Percentiles rank a stretch among this genome's conserved stretches.
Evolutionary conservation across 805 yeast species (phyloP).

Genomic region (Pichia membranifaciens): DNA sequence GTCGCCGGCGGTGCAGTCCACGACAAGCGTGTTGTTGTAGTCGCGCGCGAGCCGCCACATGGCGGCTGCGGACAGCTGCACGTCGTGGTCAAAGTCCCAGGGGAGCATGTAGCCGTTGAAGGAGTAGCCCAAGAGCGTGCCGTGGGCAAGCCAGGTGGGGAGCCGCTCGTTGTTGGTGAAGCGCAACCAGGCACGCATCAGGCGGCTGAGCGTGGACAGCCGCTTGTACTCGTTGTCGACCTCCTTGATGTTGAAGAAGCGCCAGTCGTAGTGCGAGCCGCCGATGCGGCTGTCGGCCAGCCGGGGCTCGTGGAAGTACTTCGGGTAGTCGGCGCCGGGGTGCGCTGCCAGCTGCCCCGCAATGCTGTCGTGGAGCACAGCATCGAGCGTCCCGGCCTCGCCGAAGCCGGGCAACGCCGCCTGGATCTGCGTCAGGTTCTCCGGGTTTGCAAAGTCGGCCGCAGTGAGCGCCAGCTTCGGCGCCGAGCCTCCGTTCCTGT

Average conservation of each 20-base stretch:
- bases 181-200: conserved; percentile 47
- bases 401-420: not conserved
- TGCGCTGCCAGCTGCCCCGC: not conserved
- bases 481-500: not conserved
- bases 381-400: conserved; percentile 9
- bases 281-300: conserved; percentile 22
- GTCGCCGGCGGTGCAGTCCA: conserved; percentile 30
- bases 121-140: conserved; percentile 55
- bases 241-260: conserved; percentile 33
- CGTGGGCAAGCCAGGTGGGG: conserved; percentile 58
- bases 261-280: conserved; percentile 40
- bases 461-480: not conserved
- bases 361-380: conserved; percentile 10
- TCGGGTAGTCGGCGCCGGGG: conserved; percentile 16
- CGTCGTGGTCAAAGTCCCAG: conserved; percentile 59
- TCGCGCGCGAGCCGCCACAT: conserved; percentile 36
- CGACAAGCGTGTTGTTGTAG: conserved; percentile 44
- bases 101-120: conserved; percentile 52
- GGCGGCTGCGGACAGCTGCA: conserved; percentile 45
- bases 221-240: conserved; percentile 17
- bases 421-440: not conserved
- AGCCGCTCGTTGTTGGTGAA: conserved; percentile 40
- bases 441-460: not conserved
- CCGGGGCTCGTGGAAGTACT: conserved; percentile 39
- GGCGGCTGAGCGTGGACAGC: conserved; percentile 36